Evolutionary conservation across 116 monocot species (phyloP).

Genomic region (Phalaenopsis hybrid): DNA sequence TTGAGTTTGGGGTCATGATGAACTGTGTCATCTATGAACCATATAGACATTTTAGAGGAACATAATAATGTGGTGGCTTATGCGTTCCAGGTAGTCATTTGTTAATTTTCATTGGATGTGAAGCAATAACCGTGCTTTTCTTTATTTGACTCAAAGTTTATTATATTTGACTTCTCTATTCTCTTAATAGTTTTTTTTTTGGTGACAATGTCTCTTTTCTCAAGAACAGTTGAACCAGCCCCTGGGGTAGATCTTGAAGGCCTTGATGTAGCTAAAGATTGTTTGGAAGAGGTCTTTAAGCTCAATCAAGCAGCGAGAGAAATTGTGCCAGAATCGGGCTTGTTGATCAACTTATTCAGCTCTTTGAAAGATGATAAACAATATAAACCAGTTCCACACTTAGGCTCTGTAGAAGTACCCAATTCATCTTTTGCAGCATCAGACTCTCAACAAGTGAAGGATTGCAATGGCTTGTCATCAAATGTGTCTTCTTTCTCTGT

Average conservation of each 20-base stretch:
- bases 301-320: conserved; percentile 18
- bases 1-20: background rate
- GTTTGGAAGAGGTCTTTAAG: conserved; percentile 54
- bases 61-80: background rate
- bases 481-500: conserved; percentile 16
- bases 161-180: background rate
- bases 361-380: conserved; percentile 16
- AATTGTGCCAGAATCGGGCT: conserved; percentile 28
- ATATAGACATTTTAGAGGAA: background rate
- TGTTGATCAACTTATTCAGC: conserved; percentile 46
- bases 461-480: conserved; percentile 15
- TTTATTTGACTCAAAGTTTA: background rate
- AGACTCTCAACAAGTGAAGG: conserved; percentile 6
- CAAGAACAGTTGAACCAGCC: conserved; percentile 55
- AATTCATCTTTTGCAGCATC: conserved; percentile 19
- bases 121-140: background rate
- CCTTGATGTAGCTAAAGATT: conserved; percentile 63
- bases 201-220: conserved; percentile 6
- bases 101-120: background rate
- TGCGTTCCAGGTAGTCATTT: background rate
- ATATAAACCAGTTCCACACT: background rate
- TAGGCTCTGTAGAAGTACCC: background rate
- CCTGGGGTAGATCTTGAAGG: conserved; percentile 64
- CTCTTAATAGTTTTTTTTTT: background rate
- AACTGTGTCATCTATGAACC: background rate